Evolutionary conservation across 352 stramenopile genomes (phyloP), one percentile per base, ranked within the genome.

Genomic region (Globisporangium heterothallicum): DNA sequence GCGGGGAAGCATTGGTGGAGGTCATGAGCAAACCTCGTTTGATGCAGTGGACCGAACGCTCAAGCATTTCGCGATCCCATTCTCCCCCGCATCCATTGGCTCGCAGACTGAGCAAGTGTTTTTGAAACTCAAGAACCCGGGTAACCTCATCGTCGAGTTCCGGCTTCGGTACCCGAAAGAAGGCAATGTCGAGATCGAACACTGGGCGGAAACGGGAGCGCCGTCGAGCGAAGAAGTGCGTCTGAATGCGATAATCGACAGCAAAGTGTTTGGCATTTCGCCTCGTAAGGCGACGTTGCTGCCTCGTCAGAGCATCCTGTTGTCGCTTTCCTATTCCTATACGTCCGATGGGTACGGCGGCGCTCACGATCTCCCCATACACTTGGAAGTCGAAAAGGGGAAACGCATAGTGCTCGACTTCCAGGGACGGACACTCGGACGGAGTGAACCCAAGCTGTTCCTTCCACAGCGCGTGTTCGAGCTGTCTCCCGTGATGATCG

Each of bases 141-240:
- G 88, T 2, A 78, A 59, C 24, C 73, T 97, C 5, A 67, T 94
- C 16, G 86, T 94, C 7, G 68, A 81, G 12, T 96, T 95, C 53
- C 63, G 70, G 9, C 48, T 98, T 36, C 81, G 87, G 21, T 90
- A 96, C 19, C 91, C 91, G 7, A 97, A 97, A 53, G 89, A 97
- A 48, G 83, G 79, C 9, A 84, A 94, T 30, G 82, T 97, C 9
- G 92, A 98, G 58, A 86, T 97, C 22, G 92, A 98, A 46, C 86
- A 90, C 27, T 98, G 93, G 93, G 89, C 87, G 19, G 89, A 96
- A 47, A 89, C 86, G 4, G 77, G 84, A 18, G 84, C 91, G 22
- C 90, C 91, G 14, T 96, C 85, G 6, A 72, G 73, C 24, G 74
- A 89, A 19, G 72, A 92, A 49, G 44, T 92, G 42, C 76, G 77